Evolutionary conservation across 1,139 yeast genomes (phyloP).

Genomic region (Debaryomyces fabryi): DNA sequence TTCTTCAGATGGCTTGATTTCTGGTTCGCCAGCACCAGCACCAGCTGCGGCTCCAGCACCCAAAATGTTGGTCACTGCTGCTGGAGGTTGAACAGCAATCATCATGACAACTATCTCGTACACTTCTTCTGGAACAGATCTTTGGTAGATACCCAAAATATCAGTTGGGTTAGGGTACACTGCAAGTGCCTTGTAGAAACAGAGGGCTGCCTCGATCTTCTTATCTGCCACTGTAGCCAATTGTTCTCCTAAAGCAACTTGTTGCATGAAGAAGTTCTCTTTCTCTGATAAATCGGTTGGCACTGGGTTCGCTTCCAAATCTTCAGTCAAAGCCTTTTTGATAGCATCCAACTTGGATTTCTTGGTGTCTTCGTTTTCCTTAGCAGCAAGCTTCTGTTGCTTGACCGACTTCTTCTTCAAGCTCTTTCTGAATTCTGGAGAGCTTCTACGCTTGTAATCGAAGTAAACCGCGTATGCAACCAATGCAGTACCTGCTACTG

Average conservation of each 20-base stretch:
- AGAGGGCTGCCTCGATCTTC: constrained; percentile 79
- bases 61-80: constrained; percentile 70
- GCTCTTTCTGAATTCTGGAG: constrained; percentile 76
- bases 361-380: constrained; percentile 60
- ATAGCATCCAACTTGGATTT: constrained; percentile 63
- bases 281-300: constrained; percentile 74
- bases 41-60: constrained; percentile 35
- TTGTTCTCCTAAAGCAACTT: constrained; percentile 84
- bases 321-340: constrained; percentile 61
- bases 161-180: constrained; percentile 96
- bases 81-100: constrained; percentile 90
- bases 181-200: constrained; percentile 92
- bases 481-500: constrained; percentile 56
- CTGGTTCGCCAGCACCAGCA: constrained; percentile 27
- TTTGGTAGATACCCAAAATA: constrained; percentile 84
- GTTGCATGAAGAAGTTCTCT: constrained; percentile 76
- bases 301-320: constrained; percentile 69
- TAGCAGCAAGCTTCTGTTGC: constrained; percentile 59
- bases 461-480: constrained; percentile 85
- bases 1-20: constrained; percentile 34
- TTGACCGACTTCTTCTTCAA: constrained; percentile 65
- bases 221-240: constrained; percentile 58
- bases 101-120: constrained; percentile 82
- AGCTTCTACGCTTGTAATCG: constrained; percentile 87
- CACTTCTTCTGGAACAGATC: constrained; percentile 78